Conservation (phyloP, 2,329 filamentous ascomycete genomes). For the Claviceps sp. region DNA sequence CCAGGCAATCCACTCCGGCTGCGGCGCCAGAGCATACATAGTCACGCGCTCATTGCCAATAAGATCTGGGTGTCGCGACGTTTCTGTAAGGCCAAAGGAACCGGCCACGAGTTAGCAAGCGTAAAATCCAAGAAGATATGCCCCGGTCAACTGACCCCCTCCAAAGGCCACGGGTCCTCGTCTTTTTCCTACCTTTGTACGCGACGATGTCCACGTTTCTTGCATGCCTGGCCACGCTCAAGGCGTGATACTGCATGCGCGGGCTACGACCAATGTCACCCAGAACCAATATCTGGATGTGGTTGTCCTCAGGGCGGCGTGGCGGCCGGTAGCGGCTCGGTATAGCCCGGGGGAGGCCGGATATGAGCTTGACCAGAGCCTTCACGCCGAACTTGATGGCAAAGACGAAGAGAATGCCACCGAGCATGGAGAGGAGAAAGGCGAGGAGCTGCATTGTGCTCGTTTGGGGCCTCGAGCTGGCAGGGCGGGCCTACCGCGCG, state of each 20-base stretch:
- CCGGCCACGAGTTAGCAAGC: too few species aligned
- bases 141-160: too few species aligned
- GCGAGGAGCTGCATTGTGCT: conserved; percentile 8
- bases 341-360: conserved; percentile 12
- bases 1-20: conserved; percentile 54
- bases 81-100: conserved; percentile 38
- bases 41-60: conserved; percentile 53
- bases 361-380: conserved; percentile 12
- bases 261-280: conserved; percentile 93
- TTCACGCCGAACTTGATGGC: conserved; percentile 14
- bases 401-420: conserved; percentile 21
- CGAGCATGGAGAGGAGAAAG: conserved; percentile 22
- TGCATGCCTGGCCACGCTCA: conserved; percentile 77
- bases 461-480: background rate
- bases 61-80: conserved; percentile 67
- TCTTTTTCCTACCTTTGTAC: conserved; percentile 51
- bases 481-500: background rate
- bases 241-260: conserved; percentile 95
- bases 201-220: conserved; percentile 75
- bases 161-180: too few species aligned
- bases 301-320: conserved; percentile 23
- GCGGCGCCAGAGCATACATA: conserved; percentile 55
- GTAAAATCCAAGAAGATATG: too few species aligned
- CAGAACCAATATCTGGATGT: conserved; percentile 73
- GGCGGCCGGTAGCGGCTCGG: conserved; percentile 24